A percentile compares a stretch with the other conserved stretches of the same genome.
These are phyloP conservation scores for Fusarium proliferatum DNA, from an alignment of 2,329 filamentous ascomycete species.

Conservation along the genomic window DNA sequence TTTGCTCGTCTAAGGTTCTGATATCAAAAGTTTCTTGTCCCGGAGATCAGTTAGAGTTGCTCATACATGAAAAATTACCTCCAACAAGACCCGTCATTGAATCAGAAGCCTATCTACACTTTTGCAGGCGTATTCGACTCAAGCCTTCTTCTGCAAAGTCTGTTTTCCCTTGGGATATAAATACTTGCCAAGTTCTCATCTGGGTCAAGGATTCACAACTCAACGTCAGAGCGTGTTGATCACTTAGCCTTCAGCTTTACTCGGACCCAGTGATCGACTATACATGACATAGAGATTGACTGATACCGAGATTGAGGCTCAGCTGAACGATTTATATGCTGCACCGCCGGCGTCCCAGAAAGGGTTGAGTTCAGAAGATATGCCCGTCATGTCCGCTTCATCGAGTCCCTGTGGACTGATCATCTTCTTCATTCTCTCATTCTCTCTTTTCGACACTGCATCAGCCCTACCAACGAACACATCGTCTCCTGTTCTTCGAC, in stretches of 20 bases:
- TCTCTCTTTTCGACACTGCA: slow-evolving; percentile 8
- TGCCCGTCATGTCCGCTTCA: slow-evolving; percentile 17
- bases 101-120: not conserved
- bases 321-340: slow-evolving; percentile 23
- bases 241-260: slow-evolving; percentile 8
- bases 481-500: not conserved
- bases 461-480: slow-evolving; percentile 11
- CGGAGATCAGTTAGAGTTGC: not conserved
- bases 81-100: not conserved
- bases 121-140: not conserved
- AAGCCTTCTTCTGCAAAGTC: not conserved
- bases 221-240: slow-evolving; percentile 39
- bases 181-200: slow-evolving; percentile 11
- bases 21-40: not conserved
- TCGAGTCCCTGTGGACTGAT: slow-evolving; percentile 13
- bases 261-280: slow-evolving; percentile 32
- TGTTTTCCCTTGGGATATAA: not conserved
- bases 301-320: slow-evolving; percentile 37
- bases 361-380: slow-evolving; percentile 3
- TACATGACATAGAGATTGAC: slow-evolving; percentile 37
- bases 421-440: slow-evolving; percentile 6
- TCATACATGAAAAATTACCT: not conserved
- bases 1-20: slow-evolving; percentile 9
- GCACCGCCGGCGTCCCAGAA: not conserved
- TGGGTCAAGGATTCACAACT: slow-evolving; percentile 22